Evolutionary conservation across 2,329 filamentous ascomycete species (phyloP).

Genomic region (Penicillium sp.): DNA sequence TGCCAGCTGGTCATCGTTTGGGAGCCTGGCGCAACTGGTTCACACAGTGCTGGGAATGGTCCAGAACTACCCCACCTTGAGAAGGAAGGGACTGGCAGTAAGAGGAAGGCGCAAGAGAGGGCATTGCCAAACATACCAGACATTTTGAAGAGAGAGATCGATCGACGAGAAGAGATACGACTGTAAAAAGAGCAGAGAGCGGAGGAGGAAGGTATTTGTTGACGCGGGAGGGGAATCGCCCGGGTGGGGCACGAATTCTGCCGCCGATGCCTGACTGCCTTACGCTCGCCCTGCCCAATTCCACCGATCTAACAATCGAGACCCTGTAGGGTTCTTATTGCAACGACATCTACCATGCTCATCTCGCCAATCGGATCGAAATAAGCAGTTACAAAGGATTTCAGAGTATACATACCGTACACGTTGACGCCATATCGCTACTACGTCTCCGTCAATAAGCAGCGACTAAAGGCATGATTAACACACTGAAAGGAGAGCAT

Average conservation of each 20-base stretch:
- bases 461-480: no score
- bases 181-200: slow-evolving; percentile 17
- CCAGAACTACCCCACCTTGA: slow-evolving; percentile 7
- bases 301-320: no score
- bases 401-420: no score
- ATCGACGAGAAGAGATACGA: slow-evolving; percentile 20
- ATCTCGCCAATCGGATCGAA: no score
- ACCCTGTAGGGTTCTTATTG: no score
- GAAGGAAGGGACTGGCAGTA: not conserved
- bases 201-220: slow-evolving; percentile 23
- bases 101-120: not conserved
- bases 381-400: no score
- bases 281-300: no score
- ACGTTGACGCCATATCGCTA: no score
- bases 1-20: slow-evolving; percentile 4
- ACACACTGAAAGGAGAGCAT: no score
- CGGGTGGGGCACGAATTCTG: slow-evolving; percentile 27
- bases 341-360: no score
- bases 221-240: slow-evolving; percentile 16
- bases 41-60: slow-evolving; percentile 11
- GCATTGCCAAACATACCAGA: slow-evolving; percentile 27
- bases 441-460: no score
- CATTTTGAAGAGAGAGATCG: slow-evolving; percentile 31
- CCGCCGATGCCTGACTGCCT: slow-evolving; percentile 19
- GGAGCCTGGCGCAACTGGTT: slow-evolving; percentile 17